Evolutionary conservation across 2,329 filamentous ascomycete species (phyloP).

Genomic region (Balansia obtecta): DNA sequence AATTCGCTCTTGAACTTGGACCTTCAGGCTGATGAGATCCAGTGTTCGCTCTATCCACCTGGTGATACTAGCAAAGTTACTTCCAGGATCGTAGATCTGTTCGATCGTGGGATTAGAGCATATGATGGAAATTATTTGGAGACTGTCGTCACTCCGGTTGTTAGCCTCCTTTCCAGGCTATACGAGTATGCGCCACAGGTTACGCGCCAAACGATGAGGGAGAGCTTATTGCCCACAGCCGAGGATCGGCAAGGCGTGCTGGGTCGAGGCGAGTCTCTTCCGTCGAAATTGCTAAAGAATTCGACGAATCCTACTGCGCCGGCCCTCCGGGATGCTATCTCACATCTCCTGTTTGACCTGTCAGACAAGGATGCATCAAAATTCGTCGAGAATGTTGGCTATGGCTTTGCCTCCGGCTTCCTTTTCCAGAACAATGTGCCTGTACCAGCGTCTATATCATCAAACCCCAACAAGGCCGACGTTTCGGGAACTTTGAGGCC

Average conservation of each 20-base stretch:
- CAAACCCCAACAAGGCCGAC: constrained; percentile 24
- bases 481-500: constrained; percentile 22
- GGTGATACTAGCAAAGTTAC: constrained; percentile 45
- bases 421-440: constrained; percentile 74
- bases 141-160: constrained; percentile 52
- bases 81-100: constrained; percentile 54
- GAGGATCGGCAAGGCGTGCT: constrained; percentile 66
- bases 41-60: constrained; percentile 53
- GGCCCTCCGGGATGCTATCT: constrained; percentile 61
- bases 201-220: constrained; percentile 49
- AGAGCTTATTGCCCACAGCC: constrained; percentile 60
- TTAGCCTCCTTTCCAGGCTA: constrained; percentile 63
- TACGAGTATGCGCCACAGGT: constrained; percentile 54
- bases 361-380: constrained; percentile 67
- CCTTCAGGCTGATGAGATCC: constrained; percentile 41
- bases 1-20: constrained; percentile 76
- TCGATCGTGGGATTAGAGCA: constrained; percentile 50
- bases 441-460: constrained; percentile 54
- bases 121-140: constrained; percentile 65
- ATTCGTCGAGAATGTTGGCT: constrained; percentile 87
- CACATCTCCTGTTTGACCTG: constrained; percentile 73
- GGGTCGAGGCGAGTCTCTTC: constrained; percentile 60
- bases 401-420: constrained; percentile 86
- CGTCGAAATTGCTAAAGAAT: constrained; percentile 65
- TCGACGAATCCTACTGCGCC: constrained; percentile 63